Evolutionary conservation across 192 early-diverging fungal genomes (phyloP).

Genomic region (Coemansia sp.): DNA sequence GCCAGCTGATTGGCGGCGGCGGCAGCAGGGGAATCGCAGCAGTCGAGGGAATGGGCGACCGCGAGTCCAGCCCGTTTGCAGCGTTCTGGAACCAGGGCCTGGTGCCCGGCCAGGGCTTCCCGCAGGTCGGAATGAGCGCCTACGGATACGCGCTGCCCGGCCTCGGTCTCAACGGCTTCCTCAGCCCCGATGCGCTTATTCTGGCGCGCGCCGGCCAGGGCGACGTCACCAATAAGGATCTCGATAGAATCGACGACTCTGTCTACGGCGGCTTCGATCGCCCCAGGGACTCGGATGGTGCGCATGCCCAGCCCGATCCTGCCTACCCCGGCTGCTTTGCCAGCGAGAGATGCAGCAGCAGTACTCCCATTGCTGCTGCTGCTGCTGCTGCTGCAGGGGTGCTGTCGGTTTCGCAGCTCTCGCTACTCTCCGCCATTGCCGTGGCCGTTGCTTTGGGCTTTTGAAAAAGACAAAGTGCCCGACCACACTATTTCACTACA

Average conservation of each 20-base stretch:
- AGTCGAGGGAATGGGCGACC: conserved; percentile 22
- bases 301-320: conserved; percentile 15
- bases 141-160: conserved; percentile 49
- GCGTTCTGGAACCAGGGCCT: conserved; percentile 49
- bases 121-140: conserved; percentile 52
- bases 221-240: conserved; percentile 36
- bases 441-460: neutral
- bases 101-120: conserved; percentile 46
- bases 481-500: too few species aligned
- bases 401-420: neutral
- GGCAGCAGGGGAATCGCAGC: neutral
- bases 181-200: conserved; percentile 35
- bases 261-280: conserved; percentile 20
- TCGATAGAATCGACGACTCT: conserved; percentile 31
- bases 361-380: neutral
- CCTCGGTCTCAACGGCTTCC: conserved; percentile 23
- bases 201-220: conserved; percentile 42
- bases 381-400: neutral
- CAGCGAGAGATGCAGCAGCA: conserved; percentile 22
- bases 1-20: conserved; percentile 16
- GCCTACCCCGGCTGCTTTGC: conserved; percentile 40
- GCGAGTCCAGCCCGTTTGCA: conserved; percentile 29
- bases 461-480: neutral
- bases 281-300: conserved; percentile 13
- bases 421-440: neutral